Base-by-base conservation (phyloP, 352 stramenopile species). In the Globisporangium parvum region DNA sequence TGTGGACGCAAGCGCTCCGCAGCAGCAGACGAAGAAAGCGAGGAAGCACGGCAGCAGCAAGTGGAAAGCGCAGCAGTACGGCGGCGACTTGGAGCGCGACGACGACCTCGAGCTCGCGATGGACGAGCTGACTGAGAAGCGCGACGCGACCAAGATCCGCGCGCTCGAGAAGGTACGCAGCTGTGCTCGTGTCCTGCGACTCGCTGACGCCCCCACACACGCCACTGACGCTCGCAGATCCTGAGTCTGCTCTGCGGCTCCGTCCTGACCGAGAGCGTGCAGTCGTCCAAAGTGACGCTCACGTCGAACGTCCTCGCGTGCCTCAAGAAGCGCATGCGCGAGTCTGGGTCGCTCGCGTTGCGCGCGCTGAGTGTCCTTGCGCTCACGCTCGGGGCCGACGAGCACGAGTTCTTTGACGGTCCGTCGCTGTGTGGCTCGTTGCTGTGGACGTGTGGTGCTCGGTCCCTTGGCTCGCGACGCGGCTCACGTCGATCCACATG, bases 121-220 rank as follows among this genome's bases (percentile, higher is more conserved):
- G 24, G 77, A 83, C 46, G 62, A 81, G 55, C 71, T 88, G 44
- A 64, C 45, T 20, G 77, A 88, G 66, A 88, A 88, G 67, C 72
- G 77, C 44, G 77, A 88, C 54, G 67, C 66, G 18, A 80, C 67
- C 42, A 85, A 85, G 57, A 62, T 85, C 55, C 55, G 68, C n/a
- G 77, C 75, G 11, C 59, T 88, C 18, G 59, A 75, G 18, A 80
- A 80, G 55, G 67, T 69, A 28, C 63, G 20, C 14, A 39, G 0
- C 12, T 68, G 15, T 58, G 18, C 6, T 1, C 17, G 15, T 47
- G 26, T 20, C 37, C 26, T 37, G 18, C 33, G 40, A 12, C 12
- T 8, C 5, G 20, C 39, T 20, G 1, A 12, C 14, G 20, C 39
- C 20, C 14, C n/a, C 14, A 42, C 14, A 3, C 39, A 20, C 5